Evolutionary conservation across 768 basidiomycete genomes (phyloP).

Genomic region (Pisolithus sp.): DNA sequence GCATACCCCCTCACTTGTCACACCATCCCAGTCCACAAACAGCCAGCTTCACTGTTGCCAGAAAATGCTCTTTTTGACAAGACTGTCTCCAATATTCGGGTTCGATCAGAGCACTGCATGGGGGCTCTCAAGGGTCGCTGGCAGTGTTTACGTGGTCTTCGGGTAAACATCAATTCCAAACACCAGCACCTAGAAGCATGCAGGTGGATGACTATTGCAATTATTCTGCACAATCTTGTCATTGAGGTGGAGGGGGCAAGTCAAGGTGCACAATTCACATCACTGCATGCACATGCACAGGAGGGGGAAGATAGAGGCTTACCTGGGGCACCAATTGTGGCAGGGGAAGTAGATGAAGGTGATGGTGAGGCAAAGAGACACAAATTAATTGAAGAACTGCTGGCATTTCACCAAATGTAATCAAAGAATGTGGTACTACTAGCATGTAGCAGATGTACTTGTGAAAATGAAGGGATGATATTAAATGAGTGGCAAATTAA

Average conservation of each 20-base stretch:
- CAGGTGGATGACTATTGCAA: conserved; percentile 27
- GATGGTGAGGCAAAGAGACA: not conserved
- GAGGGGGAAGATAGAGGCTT: conserved; percentile 1
- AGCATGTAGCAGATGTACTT: not conserved
- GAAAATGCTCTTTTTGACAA: conserved; percentile 25
- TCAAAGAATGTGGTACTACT: not conserved
- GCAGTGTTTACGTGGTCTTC: conserved; percentile 26
- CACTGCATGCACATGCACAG: not conserved
- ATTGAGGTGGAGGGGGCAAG: conserved; percentile 27
- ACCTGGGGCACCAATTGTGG: not conserved
- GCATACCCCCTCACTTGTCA: conserved; percentile 25
- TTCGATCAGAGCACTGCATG: conserved; percentile 34
- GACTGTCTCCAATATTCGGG: conserved; percentile 20
- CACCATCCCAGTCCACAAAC: conserved; percentile 26
- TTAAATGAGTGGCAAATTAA: not conserved
- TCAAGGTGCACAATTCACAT: not conserved
- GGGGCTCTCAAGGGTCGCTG: conserved; percentile 31
- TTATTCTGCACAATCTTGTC: conserved; percentile 32
- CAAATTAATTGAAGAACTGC: not conserved
- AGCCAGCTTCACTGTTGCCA: conserved; percentile 22
- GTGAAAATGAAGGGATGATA: not conserved
- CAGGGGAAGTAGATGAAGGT: not conserved
- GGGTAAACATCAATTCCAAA: conserved; percentile 24
- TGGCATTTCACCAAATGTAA: conserved; percentile 4
- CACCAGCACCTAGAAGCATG: conserved; percentile 13